Evolutionary conservation across 306 rosid species (phyloP), one percentile per base, ranked within the genome.

Genomic region (Prunus mira): DNA sequence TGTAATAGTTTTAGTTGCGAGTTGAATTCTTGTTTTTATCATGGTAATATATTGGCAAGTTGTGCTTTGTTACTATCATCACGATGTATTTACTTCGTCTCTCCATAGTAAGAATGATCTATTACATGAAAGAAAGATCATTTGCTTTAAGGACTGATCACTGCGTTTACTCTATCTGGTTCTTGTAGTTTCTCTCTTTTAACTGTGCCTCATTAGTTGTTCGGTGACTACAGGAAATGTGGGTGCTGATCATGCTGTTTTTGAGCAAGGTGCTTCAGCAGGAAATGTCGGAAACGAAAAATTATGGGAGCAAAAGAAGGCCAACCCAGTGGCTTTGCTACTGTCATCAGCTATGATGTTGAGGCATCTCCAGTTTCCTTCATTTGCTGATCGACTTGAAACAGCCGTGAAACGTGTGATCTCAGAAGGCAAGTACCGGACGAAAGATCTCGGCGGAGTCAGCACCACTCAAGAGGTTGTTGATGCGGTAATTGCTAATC

Each of bases 211-310:
- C 13, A 71, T 67, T 19, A 71, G 46, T 1, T 58, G 65, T 83
- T 80, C 77, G 77, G 27, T 70, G 14, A 70, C 57, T 47, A 9
- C 89, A 93, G 98, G 98, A 50, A 93, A 93, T 80, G 98, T 90
- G 52, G 98, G 97, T 74, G 96, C 94, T 47, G 97, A 91, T 45
- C 87, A 85, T 30, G 98, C 98, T 2, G 91, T 91, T 73, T 94
- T 94, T 61, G 97, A 94, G 91, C 98, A 95, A 89, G 98, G 98
- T 47, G 97, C 97, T 74, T 94, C 97, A 9, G 98, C 98, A 67
- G 97, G 97, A 67, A 94, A 94, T 25, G 96, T 94, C 4, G 98
- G 98, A 19, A 90, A 86, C 50, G 91, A 86, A 8, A 85, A 81
- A 52, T 15, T 86, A 25, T 68, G 82, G 77, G 88, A 85, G 72